Evolutionary conservation across 2,329 filamentous ascomycete species (phyloP).

Genomic region (Aspergillus novoparasiticus): DNA sequence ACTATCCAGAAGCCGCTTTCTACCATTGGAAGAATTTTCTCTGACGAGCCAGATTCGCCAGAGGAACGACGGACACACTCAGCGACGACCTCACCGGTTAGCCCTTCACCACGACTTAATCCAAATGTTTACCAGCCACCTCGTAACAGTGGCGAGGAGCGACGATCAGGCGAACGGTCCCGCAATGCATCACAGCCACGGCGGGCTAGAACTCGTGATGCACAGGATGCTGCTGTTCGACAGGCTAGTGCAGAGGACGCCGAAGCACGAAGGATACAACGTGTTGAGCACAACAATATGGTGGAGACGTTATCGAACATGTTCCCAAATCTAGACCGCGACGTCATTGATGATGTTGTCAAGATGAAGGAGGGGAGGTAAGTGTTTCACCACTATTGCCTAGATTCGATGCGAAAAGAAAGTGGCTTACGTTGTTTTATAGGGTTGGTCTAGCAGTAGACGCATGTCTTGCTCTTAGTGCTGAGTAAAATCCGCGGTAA

Average conservation of each 20-base stretch:
- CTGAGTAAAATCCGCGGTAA: conserved; percentile 34
- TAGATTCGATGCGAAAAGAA: not conserved
- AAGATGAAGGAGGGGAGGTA: conserved; percentile 92
- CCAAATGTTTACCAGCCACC: conserved; percentile 50
- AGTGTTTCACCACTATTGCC: conserved; percentile 40
- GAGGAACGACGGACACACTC: conserved; percentile 36
- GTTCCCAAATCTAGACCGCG: conserved; percentile 93
- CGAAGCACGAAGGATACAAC: conserved; percentile 79
- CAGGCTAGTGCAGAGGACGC: conserved; percentile 90
- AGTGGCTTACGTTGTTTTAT: conserved; percentile 20
- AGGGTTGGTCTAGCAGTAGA: conserved; percentile 85
- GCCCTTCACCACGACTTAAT: conserved; percentile 53
- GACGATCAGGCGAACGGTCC: conserved; percentile 29
- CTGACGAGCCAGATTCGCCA: conserved; percentile 60
- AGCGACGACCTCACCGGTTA: conserved; percentile 50
- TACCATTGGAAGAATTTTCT: conserved; percentile 93
- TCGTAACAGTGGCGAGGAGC: conserved; percentile 40
- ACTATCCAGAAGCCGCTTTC: conserved; percentile 90
- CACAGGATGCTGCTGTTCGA: conserved; percentile 83
- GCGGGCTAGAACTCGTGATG: conserved; percentile 57
- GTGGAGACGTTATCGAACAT: conserved; percentile 94
- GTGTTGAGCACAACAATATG: conserved; percentile 83
- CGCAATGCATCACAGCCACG: conserved; percentile 30
- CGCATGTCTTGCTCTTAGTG: conserved; percentile 73
- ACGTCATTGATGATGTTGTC: conserved; percentile 96